Evolutionary conservation across 2,329 filamentous ascomycete genomes (phyloP).

Genomic region (Neonectria neomacrospora): DNA sequence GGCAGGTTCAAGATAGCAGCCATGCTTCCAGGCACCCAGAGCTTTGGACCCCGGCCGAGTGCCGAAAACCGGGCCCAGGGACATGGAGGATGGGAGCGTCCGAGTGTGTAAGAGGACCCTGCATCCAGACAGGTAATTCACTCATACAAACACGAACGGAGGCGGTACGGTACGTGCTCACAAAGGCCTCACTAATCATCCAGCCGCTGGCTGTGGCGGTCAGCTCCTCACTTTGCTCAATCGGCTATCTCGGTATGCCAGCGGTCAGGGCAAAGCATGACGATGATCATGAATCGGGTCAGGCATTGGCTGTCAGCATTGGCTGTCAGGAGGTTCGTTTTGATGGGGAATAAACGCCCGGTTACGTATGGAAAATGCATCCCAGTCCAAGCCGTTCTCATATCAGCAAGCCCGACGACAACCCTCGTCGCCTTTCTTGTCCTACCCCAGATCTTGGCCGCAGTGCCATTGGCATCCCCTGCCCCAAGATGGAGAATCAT

Average conservation of each 20-base stretch:
- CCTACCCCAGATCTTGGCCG: conserved; percentile 40
- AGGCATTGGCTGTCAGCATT: conserved; percentile 12
- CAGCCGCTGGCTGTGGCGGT: conserved; percentile 28
- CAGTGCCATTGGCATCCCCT: conserved; percentile 22
- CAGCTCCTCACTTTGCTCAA: conserved; percentile 27
- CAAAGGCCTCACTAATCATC: conserved; percentile 24
- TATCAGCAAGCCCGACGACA: conserved; percentile 12
- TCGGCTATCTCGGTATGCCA: conserved; percentile 34
- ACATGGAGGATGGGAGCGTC: conserved; percentile 31
- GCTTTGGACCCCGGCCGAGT: conserved; percentile 30
- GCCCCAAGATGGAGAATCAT: conserved; percentile 20
- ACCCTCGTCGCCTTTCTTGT: conserved; percentile 21
- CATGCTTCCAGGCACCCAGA: conserved; percentile 28
- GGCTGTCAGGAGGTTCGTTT: conserved; percentile 2
- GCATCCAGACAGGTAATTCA: conserved; percentile 43
- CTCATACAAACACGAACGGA: conserved; percentile 41
- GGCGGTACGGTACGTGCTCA: not conserved
- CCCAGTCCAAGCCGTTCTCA: conserved; percentile 3
- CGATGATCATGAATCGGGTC: conserved; percentile 7
- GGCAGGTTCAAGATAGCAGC: conserved; percentile 24
- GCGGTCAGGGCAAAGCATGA: conserved; percentile 19
- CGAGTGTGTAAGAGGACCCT: conserved; percentile 41
- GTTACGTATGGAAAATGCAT: conserved; percentile 13
- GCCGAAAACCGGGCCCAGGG: conserved; percentile 27
- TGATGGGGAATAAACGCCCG: conserved; percentile 4